Conservation (phyloP, 306 rosid genomes). For the Phaseolus lunatus region DNA sequence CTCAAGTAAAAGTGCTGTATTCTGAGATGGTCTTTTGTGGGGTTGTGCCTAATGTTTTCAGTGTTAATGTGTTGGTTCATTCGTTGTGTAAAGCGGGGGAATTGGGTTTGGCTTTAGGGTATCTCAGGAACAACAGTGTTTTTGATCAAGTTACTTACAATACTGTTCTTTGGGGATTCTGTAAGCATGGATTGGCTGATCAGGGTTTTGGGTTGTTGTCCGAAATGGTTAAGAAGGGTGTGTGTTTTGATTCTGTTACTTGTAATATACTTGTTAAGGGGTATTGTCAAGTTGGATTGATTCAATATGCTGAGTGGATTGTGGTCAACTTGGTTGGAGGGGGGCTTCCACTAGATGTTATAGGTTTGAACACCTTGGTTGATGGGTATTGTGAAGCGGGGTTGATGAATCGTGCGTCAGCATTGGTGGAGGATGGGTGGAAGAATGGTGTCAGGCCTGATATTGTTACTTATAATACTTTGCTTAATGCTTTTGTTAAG, state of each 20-base stretch:
- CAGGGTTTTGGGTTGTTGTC: slow-evolving; percentile 78
- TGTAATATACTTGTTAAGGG: slow-evolving; percentile 71
- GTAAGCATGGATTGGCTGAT: slow-evolving; percentile 61
- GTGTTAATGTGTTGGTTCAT: slow-evolving; percentile 72
- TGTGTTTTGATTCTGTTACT: slow-evolving; percentile 62
- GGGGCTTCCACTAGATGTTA: slow-evolving; percentile 57
- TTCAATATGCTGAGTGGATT: slow-evolving; percentile 67
- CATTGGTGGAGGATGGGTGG: slow-evolving; percentile 57
- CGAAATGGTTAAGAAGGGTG: slow-evolving; percentile 70
- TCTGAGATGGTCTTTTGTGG: slow-evolving; percentile 66
- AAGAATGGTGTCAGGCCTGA: slow-evolving; percentile 54
- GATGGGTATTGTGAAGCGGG: slow-evolving; percentile 75
- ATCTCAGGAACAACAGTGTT: slow-evolving; percentile 51
- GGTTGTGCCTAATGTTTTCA: slow-evolving; percentile 69
- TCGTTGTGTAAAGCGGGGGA: slow-evolving; percentile 74
- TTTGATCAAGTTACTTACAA: slow-evolving; percentile 71
- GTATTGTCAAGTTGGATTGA: slow-evolving; percentile 66
- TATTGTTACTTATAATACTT: slow-evolving; percentile 71
- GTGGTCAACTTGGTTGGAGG: slow-evolving; percentile 60
- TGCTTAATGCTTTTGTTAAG: slow-evolving; percentile 70
- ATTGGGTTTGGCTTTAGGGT: slow-evolving; percentile 63
- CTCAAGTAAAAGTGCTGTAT: slow-evolving; percentile 66
- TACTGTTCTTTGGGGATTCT: slow-evolving; percentile 77
- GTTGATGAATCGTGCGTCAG: slow-evolving; percentile 55
- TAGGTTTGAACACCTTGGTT: slow-evolving; percentile 66